These are phyloP conservation scores for Zygosaccharomyces kombuchaensis DNA, from an alignment of 805 yeast genomes.

Conservation along the genomic window DNA sequence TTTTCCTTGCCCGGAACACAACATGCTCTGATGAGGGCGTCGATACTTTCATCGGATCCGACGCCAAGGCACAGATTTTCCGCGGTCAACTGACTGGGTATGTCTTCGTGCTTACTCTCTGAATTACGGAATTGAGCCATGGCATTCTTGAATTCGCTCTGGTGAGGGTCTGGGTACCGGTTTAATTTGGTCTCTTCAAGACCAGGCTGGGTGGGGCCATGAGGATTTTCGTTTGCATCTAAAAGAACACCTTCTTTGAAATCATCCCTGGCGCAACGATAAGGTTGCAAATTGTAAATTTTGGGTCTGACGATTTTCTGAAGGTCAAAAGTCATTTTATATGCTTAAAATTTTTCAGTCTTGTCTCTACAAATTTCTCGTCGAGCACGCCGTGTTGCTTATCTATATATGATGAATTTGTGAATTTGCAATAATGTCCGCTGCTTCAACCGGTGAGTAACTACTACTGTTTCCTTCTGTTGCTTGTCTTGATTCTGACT, in stretches of 20 bases:
- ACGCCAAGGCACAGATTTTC: constrained; percentile 88
- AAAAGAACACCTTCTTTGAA: constrained; percentile 80
- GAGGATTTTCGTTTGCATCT: constrained; percentile 95
- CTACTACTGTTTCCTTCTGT: background rate
- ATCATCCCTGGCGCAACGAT: constrained; percentile 95
- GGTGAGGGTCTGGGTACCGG: constrained; percentile 98
- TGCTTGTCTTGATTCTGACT: constrained; percentile 1
- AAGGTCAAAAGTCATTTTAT: constrained; percentile 28
- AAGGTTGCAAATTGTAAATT: constrained; percentile 77
- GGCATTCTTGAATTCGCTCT: constrained; percentile 64
- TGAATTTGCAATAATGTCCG: background rate
- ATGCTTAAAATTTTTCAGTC: background rate
- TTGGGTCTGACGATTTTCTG: constrained; percentile 70
- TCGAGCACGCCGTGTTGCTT: background rate
- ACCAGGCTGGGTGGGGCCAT: constrained; percentile 69
- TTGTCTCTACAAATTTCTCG: background rate
- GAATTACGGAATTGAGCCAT: constrained; percentile 68
- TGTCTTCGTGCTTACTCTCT: constrained; percentile 18
- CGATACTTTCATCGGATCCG: constrained; percentile 96
- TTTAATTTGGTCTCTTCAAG: constrained; percentile 60
- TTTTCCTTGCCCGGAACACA: constrained; percentile 82
- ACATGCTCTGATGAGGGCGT: constrained; percentile 76
- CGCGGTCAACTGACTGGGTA: constrained; percentile 40
- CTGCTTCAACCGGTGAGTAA: background rate
- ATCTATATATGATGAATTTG: background rate